Evolutionary conservation across 2,329 filamentous ascomycete species (phyloP).

Genomic region (Penicillium sp.): DNA sequence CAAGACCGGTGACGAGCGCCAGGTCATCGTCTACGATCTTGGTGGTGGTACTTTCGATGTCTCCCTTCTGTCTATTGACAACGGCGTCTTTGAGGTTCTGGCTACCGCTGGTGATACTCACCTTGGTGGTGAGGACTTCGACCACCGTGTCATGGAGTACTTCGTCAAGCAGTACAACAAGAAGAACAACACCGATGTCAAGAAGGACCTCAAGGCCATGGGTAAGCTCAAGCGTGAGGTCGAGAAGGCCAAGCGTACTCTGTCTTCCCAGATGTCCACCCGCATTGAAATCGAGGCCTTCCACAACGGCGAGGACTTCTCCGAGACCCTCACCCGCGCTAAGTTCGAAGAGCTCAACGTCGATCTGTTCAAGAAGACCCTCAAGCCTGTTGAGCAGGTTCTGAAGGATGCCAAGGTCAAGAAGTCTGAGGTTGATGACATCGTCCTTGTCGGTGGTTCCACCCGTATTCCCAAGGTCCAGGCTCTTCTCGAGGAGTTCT

Average conservation of each 20-base stretch:
- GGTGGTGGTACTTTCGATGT: conserved; percentile 96
- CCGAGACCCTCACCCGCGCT: conserved; percentile 94
- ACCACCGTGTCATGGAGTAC: conserved; percentile 95
- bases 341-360: conserved; percentile 99
- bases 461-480: conserved; percentile 99
- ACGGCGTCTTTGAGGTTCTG: conserved; percentile 91
- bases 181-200: conserved; percentile 89
- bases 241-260: conserved; percentile 98
- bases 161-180: conserved; percentile 99
- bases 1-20: conserved; percentile 79
- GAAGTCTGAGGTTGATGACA: conserved; percentile 93
- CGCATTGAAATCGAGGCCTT: conserved; percentile 97
- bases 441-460: conserved; percentile 96
- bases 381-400: conserved; percentile 98
- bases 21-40: conserved; percentile 91
- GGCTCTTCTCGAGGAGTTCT: conserved; percentile 92
- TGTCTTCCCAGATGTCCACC: conserved; percentile 90
- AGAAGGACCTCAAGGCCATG: conserved; percentile 96
- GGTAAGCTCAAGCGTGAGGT: conserved; percentile 99
- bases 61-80: conserved; percentile 85
- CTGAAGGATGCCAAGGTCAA: conserved; percentile 97
- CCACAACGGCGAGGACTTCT: conserved; percentile 96
- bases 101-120: conserved; percentile 96
- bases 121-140: conserved; percentile 97
- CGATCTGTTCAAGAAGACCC: conserved; percentile 98